A percentile compares a stretch with the other conserved stretches of the same genome.
phyloP scores from a whole-genome alignment of 2,329 filamentous ascomycete species.

The Fusarium papillatum region DNA sequence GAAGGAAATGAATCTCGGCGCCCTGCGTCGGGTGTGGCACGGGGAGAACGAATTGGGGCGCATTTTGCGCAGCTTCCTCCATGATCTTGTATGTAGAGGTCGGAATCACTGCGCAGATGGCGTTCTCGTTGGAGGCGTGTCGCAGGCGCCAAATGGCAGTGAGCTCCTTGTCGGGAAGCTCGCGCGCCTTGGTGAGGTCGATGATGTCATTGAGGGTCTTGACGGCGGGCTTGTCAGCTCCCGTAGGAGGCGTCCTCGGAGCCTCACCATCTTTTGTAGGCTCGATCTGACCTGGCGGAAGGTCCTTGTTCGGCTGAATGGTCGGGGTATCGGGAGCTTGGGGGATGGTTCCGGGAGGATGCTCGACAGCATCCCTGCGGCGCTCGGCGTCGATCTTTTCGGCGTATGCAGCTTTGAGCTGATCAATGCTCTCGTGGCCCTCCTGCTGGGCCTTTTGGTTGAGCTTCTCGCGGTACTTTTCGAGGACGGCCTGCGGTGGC shows the following conservation, averaged over 20 bases:
- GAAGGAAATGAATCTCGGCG: slow-evolving; percentile 95
- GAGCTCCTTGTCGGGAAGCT: slow-evolving; percentile 85
- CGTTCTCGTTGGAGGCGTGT: slow-evolving; percentile 79
- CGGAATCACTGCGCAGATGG: slow-evolving; percentile 88
- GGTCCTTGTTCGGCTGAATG: slow-evolving; percentile 52
- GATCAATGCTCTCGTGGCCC: slow-evolving; percentile 77
- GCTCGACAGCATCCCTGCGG: slow-evolving; percentile 73
- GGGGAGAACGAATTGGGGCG: slow-evolving; percentile 93
- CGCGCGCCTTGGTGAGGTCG: slow-evolving; percentile 82
- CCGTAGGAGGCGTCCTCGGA: slow-evolving; percentile 27
- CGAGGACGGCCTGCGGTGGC: slow-evolving; percentile 75
- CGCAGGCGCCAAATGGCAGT: slow-evolving; percentile 91
- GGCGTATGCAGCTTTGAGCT: slow-evolving; percentile 86
- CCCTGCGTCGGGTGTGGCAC: slow-evolving; percentile 78
- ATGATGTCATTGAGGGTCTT: slow-evolving; percentile 69
- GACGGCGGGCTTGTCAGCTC: slow-evolving; percentile 49
- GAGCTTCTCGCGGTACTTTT: slow-evolving; percentile 92
- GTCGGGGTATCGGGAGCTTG: slow-evolving; percentile 52
- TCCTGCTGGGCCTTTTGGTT: slow-evolving; percentile 83
- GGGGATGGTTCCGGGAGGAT: slow-evolving; percentile 47
- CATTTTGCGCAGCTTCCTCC: slow-evolving; percentile 75
- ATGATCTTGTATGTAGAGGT: slow-evolving; percentile 81
- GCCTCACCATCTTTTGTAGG: slow-evolving; percentile 24
- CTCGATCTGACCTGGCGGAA: slow-evolving; percentile 41
- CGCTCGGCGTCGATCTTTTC: slow-evolving; percentile 84